Percentiles rank a stretch among this genome's conserved stretches.
These are phyloP conservation scores for Articulospora tetracladia DNA, from an alignment of 495 filamentous ascomycete genomes.

Conservation along the genomic window DNA sequence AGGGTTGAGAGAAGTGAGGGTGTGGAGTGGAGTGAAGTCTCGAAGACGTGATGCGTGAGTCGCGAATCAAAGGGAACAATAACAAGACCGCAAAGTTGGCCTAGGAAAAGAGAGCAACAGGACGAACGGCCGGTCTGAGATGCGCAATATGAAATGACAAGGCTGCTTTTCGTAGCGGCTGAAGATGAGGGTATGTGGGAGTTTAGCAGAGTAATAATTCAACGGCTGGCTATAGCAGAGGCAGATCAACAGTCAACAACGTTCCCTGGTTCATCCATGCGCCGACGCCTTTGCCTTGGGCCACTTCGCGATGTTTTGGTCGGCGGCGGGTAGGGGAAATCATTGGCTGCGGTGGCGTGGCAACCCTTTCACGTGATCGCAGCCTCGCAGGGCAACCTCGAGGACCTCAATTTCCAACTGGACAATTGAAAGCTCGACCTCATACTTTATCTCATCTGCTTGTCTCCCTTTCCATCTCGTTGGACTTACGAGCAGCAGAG, in stretches of 20 bases:
- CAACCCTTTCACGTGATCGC: slow-evolving; percentile 14
- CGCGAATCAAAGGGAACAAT: background rate
- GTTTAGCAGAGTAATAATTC: background rate
- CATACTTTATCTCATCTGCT: too few relatives aligned
- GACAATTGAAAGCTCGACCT: background rate
- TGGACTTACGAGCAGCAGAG: too few relatives aligned
- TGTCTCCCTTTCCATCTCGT: too few relatives aligned
- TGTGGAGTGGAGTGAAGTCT: too few relatives aligned
- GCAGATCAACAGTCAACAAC: slow-evolving; percentile 6
- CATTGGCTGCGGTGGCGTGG: slow-evolving; percentile 15
- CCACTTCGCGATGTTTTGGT: slow-evolving; percentile 23
- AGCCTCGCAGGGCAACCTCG: slow-evolving; percentile 22
- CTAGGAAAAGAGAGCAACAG: background rate
- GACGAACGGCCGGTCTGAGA: background rate
- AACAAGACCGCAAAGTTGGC: background rate
- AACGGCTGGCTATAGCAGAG: slow-evolving; percentile 1
- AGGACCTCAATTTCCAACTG: too few relatives aligned
- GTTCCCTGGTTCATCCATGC: slow-evolving; percentile 12
- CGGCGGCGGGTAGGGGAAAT: slow-evolving; percentile 7
- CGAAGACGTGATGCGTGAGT: background rate
- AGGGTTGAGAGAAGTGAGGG: background rate
- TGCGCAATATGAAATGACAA: background rate
- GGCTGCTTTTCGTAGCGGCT: background rate
- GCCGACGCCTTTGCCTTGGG: background rate
- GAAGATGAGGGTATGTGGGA: background rate